A percentile compares a stretch with the other conserved stretches of the same genome.
phyloP scores from a whole-genome alignment of 768 basidiomycete genomes.

The Thelephora aurantiotincta region DNA sequence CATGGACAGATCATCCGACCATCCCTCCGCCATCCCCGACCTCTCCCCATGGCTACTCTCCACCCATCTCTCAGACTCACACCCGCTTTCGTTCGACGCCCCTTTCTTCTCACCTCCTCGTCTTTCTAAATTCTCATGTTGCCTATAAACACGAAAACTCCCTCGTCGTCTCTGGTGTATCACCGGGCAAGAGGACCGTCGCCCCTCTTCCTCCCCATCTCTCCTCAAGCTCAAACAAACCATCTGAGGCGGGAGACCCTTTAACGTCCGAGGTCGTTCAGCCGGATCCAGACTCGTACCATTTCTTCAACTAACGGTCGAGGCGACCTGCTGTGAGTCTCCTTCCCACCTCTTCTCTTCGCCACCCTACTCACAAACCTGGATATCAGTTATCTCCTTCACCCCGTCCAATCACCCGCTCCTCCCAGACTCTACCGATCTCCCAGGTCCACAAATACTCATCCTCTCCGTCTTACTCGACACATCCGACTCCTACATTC shows the following conservation, averaged over 20 bases:
- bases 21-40: conserved; percentile 75
- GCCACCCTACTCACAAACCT: conserved; percentile 29
- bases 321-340: conserved; percentile 83
- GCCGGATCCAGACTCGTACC: conserved; percentile 20
- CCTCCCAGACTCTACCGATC: conserved; percentile 16
- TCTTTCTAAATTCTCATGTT: conserved; percentile 88
- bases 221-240: conserved; percentile 11
- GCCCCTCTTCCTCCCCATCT: too few species aligned
- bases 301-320: conserved; percentile 28
- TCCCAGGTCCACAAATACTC: conserved; percentile 43
- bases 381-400: conserved; percentile 40
- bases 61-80: conserved; percentile 31
- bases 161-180: conserved; percentile 82
- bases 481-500: too few species aligned
- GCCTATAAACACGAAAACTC: conserved; percentile 86
- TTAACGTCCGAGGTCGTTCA: conserved; percentile 25
- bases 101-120: conserved; percentile 77
- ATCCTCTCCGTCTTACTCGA: too few species aligned
- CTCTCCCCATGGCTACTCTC: conserved; percentile 83
- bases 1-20: conserved; percentile 39
- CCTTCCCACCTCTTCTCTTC: conserved; percentile 12
- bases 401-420: conserved; percentile 16
- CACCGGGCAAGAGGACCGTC: conserved; percentile 64
- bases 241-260: conserved; percentile 29
- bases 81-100: conserved; percentile 45